Evolutionary conservation across 2,329 filamentous ascomycete genomes (phyloP).

Genomic region (Coleophoma crateriformis): DNA sequence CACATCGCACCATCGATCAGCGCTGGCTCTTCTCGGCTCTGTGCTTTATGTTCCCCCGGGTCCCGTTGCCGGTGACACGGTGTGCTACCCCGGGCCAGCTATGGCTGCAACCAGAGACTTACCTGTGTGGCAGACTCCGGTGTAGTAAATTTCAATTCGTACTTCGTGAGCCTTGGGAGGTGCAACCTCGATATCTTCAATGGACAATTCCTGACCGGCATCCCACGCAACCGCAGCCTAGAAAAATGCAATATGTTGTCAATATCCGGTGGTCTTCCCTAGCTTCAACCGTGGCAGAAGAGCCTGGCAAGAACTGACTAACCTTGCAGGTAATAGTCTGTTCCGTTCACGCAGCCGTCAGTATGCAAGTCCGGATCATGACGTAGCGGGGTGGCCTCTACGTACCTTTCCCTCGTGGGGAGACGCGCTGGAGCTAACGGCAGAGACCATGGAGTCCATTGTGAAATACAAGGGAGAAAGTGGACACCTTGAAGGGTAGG

Average conservation of each 20-base stretch:
- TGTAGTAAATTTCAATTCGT: slow-evolving; percentile 95
- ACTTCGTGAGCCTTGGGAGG: slow-evolving; percentile 91
- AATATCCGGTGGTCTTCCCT: background rate
- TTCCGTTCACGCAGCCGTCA: background rate
- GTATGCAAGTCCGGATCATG: background rate
- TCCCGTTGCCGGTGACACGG: too few species aligned
- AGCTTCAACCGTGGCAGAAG: background rate
- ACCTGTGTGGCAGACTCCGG: slow-evolving; percentile 98
- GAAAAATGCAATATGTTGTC: slow-evolving; percentile 5
- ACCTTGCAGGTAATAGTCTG: slow-evolving; percentile 29
- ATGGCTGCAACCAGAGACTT: slow-evolving; percentile 19
- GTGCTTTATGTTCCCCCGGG: too few species aligned
- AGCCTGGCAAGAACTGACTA: slow-evolving; percentile 5
- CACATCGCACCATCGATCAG: background rate
- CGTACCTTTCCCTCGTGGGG: slow-evolving; percentile 5
- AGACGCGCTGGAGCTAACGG: background rate
- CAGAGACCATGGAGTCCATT: slow-evolving; percentile 4
- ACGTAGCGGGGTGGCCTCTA: background rate
- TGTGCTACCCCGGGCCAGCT: too few species aligned
- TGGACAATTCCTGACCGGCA: slow-evolving; percentile 79
- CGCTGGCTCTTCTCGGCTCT: too few species aligned
- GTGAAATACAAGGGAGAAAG: background rate
- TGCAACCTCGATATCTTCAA: slow-evolving; percentile 90
- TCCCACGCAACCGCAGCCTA: slow-evolving; percentile 95
- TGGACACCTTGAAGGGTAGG: background rate